Percentiles rank a stretch among this genome's conserved stretches.
Evolutionary conservation across 2,329 filamentous ascomycete genomes (phyloP).

Genomic region (Claviceps monticola): DNA sequence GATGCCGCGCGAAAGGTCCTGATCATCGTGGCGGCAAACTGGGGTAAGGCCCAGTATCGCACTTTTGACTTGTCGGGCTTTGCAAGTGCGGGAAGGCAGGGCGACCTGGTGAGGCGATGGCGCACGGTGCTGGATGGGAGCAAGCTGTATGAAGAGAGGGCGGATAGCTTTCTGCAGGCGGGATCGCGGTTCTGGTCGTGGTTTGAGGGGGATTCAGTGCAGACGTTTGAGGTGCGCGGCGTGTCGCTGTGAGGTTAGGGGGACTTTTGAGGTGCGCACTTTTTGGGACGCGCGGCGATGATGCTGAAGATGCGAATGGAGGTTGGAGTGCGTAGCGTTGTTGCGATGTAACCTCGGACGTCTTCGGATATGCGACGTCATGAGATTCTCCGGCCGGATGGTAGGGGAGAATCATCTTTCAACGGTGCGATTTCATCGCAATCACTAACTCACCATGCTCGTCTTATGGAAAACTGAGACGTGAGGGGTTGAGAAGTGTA

Average conservation of each 20-base stretch:
- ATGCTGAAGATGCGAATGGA: too few relatives aligned
- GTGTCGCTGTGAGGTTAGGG: not conserved
- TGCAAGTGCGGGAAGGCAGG: slow-evolving; percentile 3
- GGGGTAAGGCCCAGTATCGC: slow-evolving; percentile 21
- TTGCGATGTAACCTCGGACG: too few relatives aligned
- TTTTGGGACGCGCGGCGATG: too few relatives aligned
- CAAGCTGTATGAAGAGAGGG: not conserved
- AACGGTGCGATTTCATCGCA: too few relatives aligned
- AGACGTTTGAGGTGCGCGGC: slow-evolving; percentile 3
- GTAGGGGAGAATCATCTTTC: too few relatives aligned
- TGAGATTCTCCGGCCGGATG: too few relatives aligned
- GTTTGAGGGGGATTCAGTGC: not conserved
- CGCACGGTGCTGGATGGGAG: not conserved
- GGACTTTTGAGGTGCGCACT: too few relatives aligned
- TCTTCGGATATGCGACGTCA: too few relatives aligned
- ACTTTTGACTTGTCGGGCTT: slow-evolving; percentile 26
- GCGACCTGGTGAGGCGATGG: not conserved
- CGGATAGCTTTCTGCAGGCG: not conserved
- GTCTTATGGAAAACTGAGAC: too few relatives aligned
- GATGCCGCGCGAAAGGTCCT: slow-evolving; percentile 19
- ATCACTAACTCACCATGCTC: too few relatives aligned
- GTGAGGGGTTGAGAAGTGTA: too few relatives aligned
- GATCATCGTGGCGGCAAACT: slow-evolving; percentile 27
- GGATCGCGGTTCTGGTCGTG: slow-evolving; percentile 3
- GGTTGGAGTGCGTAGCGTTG: too few relatives aligned